A percentile compares a stretch with the other conserved stretches of the same genome.
phyloP scores from a whole-genome alignment of 2,329 filamentous ascomycete species.

The Cladosporium sp. region DNA sequence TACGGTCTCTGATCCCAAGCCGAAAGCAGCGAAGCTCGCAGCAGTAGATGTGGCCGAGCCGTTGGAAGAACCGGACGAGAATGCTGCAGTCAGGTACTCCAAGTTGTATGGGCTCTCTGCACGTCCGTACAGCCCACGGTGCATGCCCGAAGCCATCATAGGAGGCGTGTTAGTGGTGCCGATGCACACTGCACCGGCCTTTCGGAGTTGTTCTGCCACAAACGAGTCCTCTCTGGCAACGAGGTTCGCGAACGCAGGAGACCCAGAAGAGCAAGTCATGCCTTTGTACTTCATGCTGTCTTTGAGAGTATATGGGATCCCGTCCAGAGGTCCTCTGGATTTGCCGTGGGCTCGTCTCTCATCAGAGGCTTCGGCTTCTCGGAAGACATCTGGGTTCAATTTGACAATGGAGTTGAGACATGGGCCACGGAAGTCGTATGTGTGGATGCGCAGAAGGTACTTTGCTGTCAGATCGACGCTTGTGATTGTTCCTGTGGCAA shows the following conservation, averaged over 20 bases:
- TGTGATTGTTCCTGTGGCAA: conserved; percentile 42
- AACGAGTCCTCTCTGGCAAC: conserved; percentile 55
- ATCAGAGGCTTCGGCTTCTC: conserved; percentile 52
- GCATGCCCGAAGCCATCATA: conserved; percentile 61
- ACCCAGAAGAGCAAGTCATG: conserved; percentile 56
- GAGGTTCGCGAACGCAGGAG: conserved; percentile 54
- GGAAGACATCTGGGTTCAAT: conserved; percentile 48
- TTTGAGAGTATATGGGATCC: conserved; percentile 60
- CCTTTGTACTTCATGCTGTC: conserved; percentile 58
- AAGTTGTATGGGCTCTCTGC: conserved; percentile 59
- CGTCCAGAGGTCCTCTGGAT: conserved; percentile 48
- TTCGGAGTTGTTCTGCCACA: conserved; percentile 48
- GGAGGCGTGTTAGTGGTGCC: conserved; percentile 62
- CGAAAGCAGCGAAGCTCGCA: conserved; percentile 54
- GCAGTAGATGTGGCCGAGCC: conserved; percentile 55
- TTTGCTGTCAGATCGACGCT: conserved; percentile 49
- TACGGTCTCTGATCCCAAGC: conserved; percentile 57
- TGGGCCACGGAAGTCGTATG: conserved; percentile 46
- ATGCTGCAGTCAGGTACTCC: conserved; percentile 55
- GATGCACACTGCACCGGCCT: conserved; percentile 53
- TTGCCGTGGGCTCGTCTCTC: conserved; percentile 42
- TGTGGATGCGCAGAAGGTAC: conserved; percentile 51
- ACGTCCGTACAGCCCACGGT: conserved; percentile 57
- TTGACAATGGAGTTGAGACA: conserved; percentile 52
- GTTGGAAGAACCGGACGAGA: conserved; percentile 60